Evolutionary conservation across 805 yeast genomes (phyloP).

Genomic region (Yamadazyma sp.): DNA sequence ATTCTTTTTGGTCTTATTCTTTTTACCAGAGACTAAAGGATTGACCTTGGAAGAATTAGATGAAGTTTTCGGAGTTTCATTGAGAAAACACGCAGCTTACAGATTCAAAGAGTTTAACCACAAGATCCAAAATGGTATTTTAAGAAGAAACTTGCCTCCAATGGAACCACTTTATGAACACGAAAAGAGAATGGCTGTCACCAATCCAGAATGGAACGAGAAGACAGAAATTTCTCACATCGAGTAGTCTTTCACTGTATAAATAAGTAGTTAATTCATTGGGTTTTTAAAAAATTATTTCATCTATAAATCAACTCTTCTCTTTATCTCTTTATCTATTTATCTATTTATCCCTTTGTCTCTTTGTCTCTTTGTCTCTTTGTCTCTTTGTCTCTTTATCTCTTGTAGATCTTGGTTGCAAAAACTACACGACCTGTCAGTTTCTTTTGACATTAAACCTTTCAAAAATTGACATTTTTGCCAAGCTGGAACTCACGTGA

Average conservation of each 20-base stretch:
- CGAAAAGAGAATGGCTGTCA: conserved; percentile 55
- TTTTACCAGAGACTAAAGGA: conserved; percentile 65
- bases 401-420: too few relatives aligned
- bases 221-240: conserved; percentile 52
- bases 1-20: conserved; percentile 66
- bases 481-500: too few relatives aligned
- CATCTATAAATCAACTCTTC: too few relatives aligned
- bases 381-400: too few relatives aligned
- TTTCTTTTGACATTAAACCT: too few relatives aligned
- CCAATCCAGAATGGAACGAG: conserved; percentile 61
- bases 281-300: too few relatives aligned
- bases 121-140: conserved; percentile 45
- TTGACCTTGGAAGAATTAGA: conserved; percentile 76
- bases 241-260: conserved; percentile 28
- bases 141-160: conserved; percentile 43
- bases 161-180: conserved; percentile 56
- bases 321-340: too few relatives aligned
- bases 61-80: conserved; percentile 64
- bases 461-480: too few relatives aligned
- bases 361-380: too few relatives aligned
- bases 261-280: too few relatives aligned
- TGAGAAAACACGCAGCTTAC: conserved; percentile 49
- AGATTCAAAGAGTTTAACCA: conserved; percentile 27
- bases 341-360: too few relatives aligned
- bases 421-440: too few relatives aligned